Percentiles rank a stretch among this genome's conserved stretches.
These are phyloP conservation scores for Phialophora chinensis DNA, from an alignment of 2,329 filamentous ascomycete genomes.

Conservation along the genomic window DNA sequence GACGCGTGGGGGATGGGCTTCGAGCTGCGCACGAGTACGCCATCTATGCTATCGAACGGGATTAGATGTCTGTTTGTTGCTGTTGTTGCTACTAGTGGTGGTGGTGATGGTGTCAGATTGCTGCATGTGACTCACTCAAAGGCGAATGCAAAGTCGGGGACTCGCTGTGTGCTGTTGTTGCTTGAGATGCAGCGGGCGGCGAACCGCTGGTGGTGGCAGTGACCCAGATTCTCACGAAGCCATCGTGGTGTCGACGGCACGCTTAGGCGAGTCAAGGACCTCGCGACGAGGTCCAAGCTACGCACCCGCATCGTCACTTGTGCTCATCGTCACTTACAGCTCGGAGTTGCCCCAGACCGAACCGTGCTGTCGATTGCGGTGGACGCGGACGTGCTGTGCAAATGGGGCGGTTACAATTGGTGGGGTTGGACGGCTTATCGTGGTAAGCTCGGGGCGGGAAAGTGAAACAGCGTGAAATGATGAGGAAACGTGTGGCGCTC, in stretches of 20 bases:
- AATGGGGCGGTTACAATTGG: neutral
- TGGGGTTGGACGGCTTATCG: neutral
- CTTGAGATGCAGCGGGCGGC: conserved; percentile 19
- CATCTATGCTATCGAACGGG: conserved; percentile 72
- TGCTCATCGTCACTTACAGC: conserved; percentile 2
- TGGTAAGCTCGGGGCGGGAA: neutral
- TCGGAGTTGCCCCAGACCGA: neutral
- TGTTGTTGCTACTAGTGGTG: neutral
- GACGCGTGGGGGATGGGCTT: conserved; percentile 79
- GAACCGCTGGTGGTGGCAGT: too few species aligned
- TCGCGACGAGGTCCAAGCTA: conserved; percentile 24
- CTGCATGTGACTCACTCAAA: conserved; percentile 35
- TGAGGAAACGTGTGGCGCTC: neutral
- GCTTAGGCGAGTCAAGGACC: conserved; percentile 17
- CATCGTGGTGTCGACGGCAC: conserved; percentile 2
- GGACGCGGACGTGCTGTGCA: neutral
- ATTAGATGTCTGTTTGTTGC: conserved; percentile 16
- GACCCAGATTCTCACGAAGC: too few species aligned
- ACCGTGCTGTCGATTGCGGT: neutral
- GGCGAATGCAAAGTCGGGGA: conserved; percentile 39
- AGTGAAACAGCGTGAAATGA: neutral
- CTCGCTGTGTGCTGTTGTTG: conserved; percentile 4
- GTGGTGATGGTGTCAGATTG: neutral
- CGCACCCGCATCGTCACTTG: conserved; percentile 28
- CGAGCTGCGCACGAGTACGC: conserved; percentile 85